Conservation (phyloP, 2,329 filamentous ascomycete genomes). For the Fonsecaea pugnacius region DNA sequence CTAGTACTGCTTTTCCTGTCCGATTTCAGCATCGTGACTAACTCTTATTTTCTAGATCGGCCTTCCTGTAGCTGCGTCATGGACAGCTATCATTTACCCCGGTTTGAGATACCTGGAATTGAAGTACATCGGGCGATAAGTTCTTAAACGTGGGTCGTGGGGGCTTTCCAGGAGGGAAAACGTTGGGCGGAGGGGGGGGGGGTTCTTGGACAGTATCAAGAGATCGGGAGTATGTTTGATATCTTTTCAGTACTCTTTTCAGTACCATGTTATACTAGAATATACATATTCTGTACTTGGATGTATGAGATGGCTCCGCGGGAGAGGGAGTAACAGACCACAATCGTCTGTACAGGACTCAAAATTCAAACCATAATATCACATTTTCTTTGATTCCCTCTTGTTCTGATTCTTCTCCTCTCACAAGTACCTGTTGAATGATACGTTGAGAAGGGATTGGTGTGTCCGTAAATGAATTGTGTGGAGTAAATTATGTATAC, state of each 20-base stretch:
- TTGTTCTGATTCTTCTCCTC: neutral
- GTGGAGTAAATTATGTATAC: neutral
- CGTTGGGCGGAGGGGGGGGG: too few species aligned
- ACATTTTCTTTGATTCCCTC: neutral
- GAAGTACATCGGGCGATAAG: constrained; percentile 39
- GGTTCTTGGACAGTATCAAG: neutral
- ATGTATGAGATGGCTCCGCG: neutral
- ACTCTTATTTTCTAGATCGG: constrained; percentile 61
- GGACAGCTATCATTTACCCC: constrained; percentile 62
- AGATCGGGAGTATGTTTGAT: neutral
- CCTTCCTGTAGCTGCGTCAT: constrained; percentile 64
- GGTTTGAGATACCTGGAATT: constrained; percentile 59
- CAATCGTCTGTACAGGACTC: neutral
- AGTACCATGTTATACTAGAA: neutral
- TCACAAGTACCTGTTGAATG: neutral
- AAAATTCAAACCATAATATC: neutral
- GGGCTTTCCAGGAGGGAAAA: too few species aligned
- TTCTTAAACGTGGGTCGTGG: neutral
- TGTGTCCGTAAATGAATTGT: neutral
- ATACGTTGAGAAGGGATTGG: neutral
- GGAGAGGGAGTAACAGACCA: neutral
- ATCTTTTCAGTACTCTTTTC: constrained; percentile 1
- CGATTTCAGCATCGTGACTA: neutral
- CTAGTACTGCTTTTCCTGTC: neutral
- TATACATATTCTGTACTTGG: neutral